A percentile compares a stretch with the other conserved stretches of the same genome.
phyloP scores from a whole-genome alignment of 805 yeast genomes.

The Lipomyces sp. region DNA sequence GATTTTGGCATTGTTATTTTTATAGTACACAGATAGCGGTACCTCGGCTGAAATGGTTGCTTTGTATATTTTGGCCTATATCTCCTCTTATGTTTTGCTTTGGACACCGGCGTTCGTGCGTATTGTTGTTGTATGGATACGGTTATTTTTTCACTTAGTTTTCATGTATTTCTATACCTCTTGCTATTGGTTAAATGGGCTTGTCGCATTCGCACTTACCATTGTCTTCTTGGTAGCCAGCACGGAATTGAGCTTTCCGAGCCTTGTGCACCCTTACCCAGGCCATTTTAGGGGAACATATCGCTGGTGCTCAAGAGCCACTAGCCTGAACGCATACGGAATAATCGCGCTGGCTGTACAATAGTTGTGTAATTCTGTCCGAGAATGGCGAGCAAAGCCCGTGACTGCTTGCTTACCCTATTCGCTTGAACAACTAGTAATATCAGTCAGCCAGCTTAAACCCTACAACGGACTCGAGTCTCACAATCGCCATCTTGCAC shows the following conservation, averaged over 20 bases:
- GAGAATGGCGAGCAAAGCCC: neutral
- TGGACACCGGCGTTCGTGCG: neutral
- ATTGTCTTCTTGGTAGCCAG: neutral
- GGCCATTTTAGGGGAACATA: neutral
- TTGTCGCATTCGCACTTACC: too few relatives aligned
- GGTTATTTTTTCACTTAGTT: neutral
- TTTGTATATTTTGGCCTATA: neutral
- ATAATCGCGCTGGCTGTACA: neutral
- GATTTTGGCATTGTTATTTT: neutral
- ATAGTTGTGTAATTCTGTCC: neutral
- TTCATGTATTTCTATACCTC: slow-evolving; percentile 1
- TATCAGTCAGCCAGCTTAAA: neutral
- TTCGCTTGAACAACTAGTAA: neutral
- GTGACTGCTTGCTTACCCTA: slow-evolving; percentile 13
- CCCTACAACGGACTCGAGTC: neutral
- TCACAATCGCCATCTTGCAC: neutral
- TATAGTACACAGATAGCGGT: neutral
- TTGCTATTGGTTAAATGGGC: neutral
- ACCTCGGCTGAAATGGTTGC: neutral
- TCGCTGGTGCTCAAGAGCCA: neutral
- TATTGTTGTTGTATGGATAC: slow-evolving; percentile 3
- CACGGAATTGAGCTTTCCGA: too few relatives aligned
- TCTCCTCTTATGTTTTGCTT: neutral
- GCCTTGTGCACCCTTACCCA: neutral
- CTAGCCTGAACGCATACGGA: neutral